Conservation (phyloP, 2,329 filamentous ascomycete species). For the Mycocentrospora acerina region DNA sequence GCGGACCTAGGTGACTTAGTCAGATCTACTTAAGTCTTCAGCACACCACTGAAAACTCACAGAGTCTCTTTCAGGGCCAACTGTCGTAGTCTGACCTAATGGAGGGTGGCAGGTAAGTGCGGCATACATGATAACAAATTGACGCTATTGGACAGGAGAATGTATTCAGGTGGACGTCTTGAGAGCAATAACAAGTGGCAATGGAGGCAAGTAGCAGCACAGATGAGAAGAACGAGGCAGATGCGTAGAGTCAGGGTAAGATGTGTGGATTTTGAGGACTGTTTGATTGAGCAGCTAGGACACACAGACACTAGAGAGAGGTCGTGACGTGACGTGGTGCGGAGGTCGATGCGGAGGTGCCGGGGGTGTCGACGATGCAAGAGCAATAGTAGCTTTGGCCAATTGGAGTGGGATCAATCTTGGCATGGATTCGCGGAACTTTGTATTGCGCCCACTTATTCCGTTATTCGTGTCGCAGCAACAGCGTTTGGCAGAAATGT, state of each 20-base stretch:
- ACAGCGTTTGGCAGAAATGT: conserved; percentile 30
- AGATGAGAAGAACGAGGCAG: too few relatives aligned
- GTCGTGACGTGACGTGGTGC: background rate
- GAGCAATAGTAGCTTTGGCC: conserved; percentile 10
- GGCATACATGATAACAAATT: conserved; percentile 49
- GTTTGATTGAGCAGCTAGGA: background rate
- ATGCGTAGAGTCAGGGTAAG: too few relatives aligned
- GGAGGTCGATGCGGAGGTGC: conserved; percentile 22
- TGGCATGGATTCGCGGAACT: conserved; percentile 18
- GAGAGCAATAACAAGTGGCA: background rate
- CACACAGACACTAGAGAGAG: background rate
- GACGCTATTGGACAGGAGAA: background rate
- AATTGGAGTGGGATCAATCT: conserved; percentile 17
- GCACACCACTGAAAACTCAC: conserved; percentile 26
- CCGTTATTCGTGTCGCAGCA: background rate
- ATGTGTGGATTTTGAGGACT: too few relatives aligned
- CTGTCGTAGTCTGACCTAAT: conserved; percentile 70
- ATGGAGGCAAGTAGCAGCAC: too few relatives aligned
- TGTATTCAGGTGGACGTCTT: background rate
- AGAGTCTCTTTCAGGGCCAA: conserved; percentile 47
- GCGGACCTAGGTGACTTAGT: conserved; percentile 42
- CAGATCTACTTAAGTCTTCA: conserved; percentile 12
- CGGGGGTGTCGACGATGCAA: conserved; percentile 14
- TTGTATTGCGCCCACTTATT: conserved; percentile 11
- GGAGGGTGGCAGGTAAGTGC: conserved; percentile 67